These are phyloP conservation scores for Aspergillus kassunensis DNA, from an alignment of 495 filamentous ascomycete species.

Conservation along the genomic window DNA sequence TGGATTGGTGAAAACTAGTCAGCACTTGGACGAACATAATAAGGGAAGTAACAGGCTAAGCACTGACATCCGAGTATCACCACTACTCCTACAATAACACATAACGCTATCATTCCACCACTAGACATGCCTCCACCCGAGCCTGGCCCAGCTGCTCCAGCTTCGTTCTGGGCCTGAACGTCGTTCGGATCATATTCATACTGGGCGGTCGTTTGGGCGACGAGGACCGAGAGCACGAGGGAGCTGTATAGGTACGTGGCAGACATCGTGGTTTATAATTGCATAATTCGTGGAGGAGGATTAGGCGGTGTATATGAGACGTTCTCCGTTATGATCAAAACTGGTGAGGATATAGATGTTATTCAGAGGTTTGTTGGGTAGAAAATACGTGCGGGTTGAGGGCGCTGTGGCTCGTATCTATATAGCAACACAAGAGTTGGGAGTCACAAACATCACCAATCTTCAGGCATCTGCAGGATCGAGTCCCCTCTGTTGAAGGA, in stretches of 20 bases:
- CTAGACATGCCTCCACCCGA: conserved; percentile 14
- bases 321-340: not conserved
- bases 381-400: not conserved
- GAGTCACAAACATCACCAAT: conserved; percentile 1
- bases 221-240: conserved; percentile 3
- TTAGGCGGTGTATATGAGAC: not conserved
- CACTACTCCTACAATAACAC: conserved; percentile 23
- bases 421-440: not conserved
- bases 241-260: not conserved
- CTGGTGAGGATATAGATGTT: too few species aligned
- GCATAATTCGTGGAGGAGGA: not conserved
- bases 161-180: conserved; percentile 12
- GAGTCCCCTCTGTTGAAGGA: not conserved
- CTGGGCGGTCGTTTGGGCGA: conserved; percentile 11
- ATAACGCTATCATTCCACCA: conserved; percentile 22
- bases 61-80: conserved; percentile 25
- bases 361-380: too few species aligned
- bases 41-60: not conserved
- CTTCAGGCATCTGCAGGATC: conserved; percentile 11
- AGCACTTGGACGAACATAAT: not conserved
- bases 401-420: not conserved
- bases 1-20: conserved; percentile 12
- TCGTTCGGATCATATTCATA: conserved; percentile 9
- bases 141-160: conserved; percentile 14
- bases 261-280: not conserved